These are phyloP conservation scores for Poa pratensis DNA, from an alignment of 176 grass and related monocot species.

Conservation along the genomic window DNA sequence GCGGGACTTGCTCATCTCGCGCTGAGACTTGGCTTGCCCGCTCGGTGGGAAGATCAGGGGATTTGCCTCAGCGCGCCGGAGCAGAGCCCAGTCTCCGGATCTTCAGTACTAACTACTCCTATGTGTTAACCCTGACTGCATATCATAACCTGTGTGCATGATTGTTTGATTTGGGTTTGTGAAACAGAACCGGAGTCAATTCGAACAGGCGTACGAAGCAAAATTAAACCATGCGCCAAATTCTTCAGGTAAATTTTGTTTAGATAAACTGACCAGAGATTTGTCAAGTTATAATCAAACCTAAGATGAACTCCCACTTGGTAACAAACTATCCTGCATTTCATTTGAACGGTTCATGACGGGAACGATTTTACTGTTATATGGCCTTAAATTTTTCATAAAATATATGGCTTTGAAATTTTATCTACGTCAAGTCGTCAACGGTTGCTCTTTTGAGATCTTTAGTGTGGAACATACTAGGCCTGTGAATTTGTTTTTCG, in stretches of 20 bases:
- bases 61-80: no score
- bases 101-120: no score
- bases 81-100: no score
- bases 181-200: no score
- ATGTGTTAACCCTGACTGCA: no score
- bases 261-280: not conserved
- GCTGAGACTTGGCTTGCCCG: no score
- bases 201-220: no score
- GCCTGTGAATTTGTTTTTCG: not conserved
- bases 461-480: not conserved
- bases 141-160: no score
- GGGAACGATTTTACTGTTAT: not conserved
- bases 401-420: slow-evolving; percentile 5
- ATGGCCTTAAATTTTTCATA: no score
- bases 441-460: not conserved
- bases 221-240: slow-evolving; percentile 63
- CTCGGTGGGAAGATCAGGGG: no score
- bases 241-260: slow-evolving; percentile 17
- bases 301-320: slow-evolving; percentile 48
- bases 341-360: not conserved
- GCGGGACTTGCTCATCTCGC: no score
- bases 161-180: no score
- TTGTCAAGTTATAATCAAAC: slow-evolving; percentile 55
- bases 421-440: not conserved
- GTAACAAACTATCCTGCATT: not conserved